These are phyloP conservation scores for Filobasidium floriforme DNA, from an alignment of 768 basidiomycete genomes.

Conservation along the genomic window DNA sequence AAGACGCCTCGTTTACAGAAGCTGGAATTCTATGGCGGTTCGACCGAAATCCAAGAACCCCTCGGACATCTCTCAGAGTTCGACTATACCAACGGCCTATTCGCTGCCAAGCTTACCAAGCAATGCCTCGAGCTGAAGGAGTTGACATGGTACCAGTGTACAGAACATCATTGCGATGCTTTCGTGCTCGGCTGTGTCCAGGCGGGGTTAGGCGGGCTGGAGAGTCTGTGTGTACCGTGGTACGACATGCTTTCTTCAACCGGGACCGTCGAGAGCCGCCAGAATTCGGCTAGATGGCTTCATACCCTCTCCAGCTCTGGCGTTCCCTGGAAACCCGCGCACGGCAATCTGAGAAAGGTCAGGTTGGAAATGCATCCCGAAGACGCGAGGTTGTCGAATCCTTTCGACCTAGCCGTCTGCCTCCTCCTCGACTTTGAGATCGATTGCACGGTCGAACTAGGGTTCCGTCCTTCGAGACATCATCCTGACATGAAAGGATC, in stretches of 20 bases:
- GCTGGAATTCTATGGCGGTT: neutral
- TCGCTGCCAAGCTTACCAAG: neutral
- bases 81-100: constrained; percentile 1
- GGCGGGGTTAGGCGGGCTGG: neutral
- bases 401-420: constrained; percentile 3
- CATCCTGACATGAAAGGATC: neutral
- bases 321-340: constrained; percentile 1
- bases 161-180: neutral
- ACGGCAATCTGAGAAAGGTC: neutral
- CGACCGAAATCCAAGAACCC: neutral
- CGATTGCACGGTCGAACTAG: neutral
- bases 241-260: neutral
- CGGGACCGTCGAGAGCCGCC: neutral
- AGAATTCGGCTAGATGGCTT: neutral
- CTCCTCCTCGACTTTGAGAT: constrained; percentile 1
- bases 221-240: neutral
- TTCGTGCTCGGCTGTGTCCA: constrained; percentile 2
- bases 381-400: neutral
- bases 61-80: neutral
- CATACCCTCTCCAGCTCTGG: neutral
- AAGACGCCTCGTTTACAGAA: neutral
- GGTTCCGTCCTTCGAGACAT: constrained; percentile 2
- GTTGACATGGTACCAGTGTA: constrained; percentile 5
- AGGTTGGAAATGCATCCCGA: constrained; percentile 6
- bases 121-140: neutral